Evolutionary conservation across 805 yeast species (phyloP), one percentile per base, ranked within the genome.

Genomic region (Saccharomyces eubayanus): DNA sequence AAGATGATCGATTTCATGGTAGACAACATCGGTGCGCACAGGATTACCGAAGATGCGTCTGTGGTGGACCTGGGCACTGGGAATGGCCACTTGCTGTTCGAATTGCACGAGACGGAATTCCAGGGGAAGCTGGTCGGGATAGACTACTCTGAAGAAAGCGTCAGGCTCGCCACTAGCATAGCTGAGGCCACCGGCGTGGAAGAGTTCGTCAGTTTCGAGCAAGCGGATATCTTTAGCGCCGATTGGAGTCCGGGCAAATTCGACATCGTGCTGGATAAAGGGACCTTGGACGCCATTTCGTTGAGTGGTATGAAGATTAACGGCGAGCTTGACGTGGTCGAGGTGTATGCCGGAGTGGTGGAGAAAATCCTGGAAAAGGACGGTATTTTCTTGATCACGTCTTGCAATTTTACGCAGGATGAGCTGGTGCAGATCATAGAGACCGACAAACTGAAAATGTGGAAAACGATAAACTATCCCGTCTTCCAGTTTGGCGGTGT

Each of bases 201-300:
- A 46, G 62, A 62, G 1, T 59, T 58, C n/a, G 70, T 82, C 5
- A 56, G 58, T 3, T 92, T 94, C 63, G 71, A 74, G 40, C 83
- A 80, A 49, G 87, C 83, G 2, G 97, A 94, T 69, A 79, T 94
- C 52, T 76, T 88, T 52, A 68, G 72, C 46, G 63, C 67, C 1
- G 47, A 50, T 53, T 77, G 77, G 74, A 64, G 43, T 31, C 65
- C 67, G 1, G 75, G 70, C 3, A 63, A 72, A 24, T 90, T 80
- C 70, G 96, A 91, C 64, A 68, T 94, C 8, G 80, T 92, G 1
- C 72, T 90, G 16, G 99, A 94, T 70, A 94, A 94, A 68, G 99
- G 99, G 8, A 94, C 99, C 0, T 72, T 94, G 24, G 99, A 94
- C 72, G 99, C 99, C 5, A 92, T 94, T 57, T 97, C 97, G 0